Percentiles rank a stretch among this genome's conserved stretches.
Evolutionary conservation across 768 basidiomycete species (phyloP).

Genomic region (Tephrocybe sp.): DNA sequence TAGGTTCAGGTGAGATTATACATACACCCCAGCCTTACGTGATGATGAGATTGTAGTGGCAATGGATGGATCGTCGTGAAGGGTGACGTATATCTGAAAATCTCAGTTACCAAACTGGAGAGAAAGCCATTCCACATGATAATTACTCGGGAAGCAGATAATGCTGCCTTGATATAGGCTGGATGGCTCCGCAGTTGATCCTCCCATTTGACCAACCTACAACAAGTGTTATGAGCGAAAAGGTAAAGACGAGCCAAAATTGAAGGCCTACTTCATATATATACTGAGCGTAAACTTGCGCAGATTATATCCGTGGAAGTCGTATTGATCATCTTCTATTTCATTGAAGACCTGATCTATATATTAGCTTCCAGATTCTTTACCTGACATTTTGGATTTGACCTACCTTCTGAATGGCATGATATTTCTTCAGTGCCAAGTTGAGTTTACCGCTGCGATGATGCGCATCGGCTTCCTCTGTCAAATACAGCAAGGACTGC

Average conservation of each 20-base stretch:
- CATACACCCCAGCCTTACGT: conserved; percentile 23
- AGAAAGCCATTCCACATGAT: neutral
- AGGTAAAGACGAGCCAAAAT: neutral
- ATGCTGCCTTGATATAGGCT: conserved; percentile 67
- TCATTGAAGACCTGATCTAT: conserved; percentile 70
- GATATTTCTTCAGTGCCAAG: conserved; percentile 83
- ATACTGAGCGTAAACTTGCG: conserved; percentile 85
- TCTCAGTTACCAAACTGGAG: neutral
- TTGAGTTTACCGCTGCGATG: conserved; percentile 61
- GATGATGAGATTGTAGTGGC: conserved; percentile 39
- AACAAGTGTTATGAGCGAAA: neutral
- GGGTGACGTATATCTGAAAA: conserved; percentile 65
- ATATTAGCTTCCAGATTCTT: neutral
- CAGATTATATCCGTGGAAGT: conserved; percentile 94
- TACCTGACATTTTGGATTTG: neutral
- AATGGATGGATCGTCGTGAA: conserved; percentile 71
- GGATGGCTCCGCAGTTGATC: conserved; percentile 76
- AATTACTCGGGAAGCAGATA: conserved; percentile 66
- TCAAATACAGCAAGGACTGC: conserved; percentile 87
- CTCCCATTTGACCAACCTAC: conserved; percentile 79
- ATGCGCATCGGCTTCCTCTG: conserved; percentile 78
- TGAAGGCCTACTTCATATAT: conserved; percentile 71
- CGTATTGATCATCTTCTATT: conserved; percentile 93
- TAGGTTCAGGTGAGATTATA: neutral
- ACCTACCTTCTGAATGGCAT: conserved; percentile 67